phyloP scores from a whole-genome alignment of 2,329 filamentous ascomycete genomes.

The Alternaria consortialis region DNA sequence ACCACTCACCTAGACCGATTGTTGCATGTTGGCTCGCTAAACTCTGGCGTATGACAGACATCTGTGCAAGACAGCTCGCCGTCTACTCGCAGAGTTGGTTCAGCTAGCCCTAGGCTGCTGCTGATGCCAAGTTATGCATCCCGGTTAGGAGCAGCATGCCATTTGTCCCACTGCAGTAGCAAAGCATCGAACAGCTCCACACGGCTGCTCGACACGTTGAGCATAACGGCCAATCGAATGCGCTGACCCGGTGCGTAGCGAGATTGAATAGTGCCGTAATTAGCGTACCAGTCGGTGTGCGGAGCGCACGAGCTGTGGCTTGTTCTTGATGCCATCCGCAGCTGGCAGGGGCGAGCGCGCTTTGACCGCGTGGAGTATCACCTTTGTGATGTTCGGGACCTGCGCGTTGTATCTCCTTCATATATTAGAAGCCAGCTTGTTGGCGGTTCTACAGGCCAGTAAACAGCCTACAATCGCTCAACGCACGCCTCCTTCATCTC shows the following conservation, averaged over 20 bases:
- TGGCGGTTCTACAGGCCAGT: conserved; percentile 8
- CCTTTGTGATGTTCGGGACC: conserved; percentile 21
- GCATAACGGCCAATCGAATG: conserved; percentile 13
- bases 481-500: not conserved
- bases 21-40: conserved; percentile 26
- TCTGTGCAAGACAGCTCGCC: conserved; percentile 17
- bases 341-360: conserved; percentile 22
- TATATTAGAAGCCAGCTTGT: conserved; percentile 27
- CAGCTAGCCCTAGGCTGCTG: conserved; percentile 12
- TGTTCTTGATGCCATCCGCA: conserved; percentile 28
- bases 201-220: conserved; percentile 21
- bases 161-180: conserved; percentile 14
- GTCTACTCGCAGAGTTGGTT: not conserved
- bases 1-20: conserved; percentile 14
- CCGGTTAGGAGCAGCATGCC: conserved; percentile 4
- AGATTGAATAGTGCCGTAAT: conserved; percentile 28
- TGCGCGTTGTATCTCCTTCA: conserved; percentile 24
- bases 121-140: conserved; percentile 16
- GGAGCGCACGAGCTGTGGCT: conserved; percentile 24
- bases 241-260: conserved; percentile 21
- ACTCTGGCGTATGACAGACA: conserved; percentile 2
- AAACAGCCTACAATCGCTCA: conserved; percentile 18
- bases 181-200: conserved; percentile 18
- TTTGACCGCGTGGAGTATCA: conserved; percentile 16
- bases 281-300: conserved; percentile 27